Conservation (phyloP, 176 grass and related monocot species). For the Ensete glaucum region DNA sequence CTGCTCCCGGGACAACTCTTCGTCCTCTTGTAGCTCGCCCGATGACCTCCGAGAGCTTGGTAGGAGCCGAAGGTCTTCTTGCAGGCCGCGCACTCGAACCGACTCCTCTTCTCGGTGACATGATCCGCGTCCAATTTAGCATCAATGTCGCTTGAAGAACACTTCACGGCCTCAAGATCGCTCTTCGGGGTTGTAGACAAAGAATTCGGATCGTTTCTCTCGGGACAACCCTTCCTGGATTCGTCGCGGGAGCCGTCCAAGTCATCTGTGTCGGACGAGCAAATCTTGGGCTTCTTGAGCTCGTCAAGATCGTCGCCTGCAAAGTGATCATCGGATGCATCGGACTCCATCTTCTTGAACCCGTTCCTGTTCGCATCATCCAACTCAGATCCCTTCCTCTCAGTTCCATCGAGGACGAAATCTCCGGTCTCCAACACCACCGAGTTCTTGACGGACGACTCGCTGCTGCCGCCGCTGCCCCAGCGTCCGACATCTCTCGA, state of each 20-base stretch:
- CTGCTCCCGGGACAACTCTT: conserved; percentile 17
- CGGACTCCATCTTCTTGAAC: not conserved
- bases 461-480: not conserved
- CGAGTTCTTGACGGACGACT: conserved; percentile 9
- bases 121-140: not conserved
- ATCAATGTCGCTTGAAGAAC: not conserved
- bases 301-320: not conserved
- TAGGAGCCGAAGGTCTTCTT: conserved; percentile 49
- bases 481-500: conserved; percentile 27
- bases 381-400: not conserved
- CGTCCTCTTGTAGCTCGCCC: conserved; percentile 61
- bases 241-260: not conserved
- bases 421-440: not conserved
- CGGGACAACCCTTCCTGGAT: not conserved
- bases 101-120: conserved; percentile 14
- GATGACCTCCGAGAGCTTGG: conserved; percentile 68
- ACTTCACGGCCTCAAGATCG: not conserved
- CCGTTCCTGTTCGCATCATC: conserved; percentile 1
- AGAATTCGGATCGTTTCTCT: not conserved
- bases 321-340: not conserved
- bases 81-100: conserved; percentile 37
- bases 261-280: conserved; percentile 13
- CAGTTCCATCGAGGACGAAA: not conserved
- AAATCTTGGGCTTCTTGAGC: not conserved
- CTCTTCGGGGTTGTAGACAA: not conserved